These are phyloP conservation scores for Acmispon strigosus DNA, from an alignment of 306 rosid genomes.

Conservation along the genomic window DNA sequence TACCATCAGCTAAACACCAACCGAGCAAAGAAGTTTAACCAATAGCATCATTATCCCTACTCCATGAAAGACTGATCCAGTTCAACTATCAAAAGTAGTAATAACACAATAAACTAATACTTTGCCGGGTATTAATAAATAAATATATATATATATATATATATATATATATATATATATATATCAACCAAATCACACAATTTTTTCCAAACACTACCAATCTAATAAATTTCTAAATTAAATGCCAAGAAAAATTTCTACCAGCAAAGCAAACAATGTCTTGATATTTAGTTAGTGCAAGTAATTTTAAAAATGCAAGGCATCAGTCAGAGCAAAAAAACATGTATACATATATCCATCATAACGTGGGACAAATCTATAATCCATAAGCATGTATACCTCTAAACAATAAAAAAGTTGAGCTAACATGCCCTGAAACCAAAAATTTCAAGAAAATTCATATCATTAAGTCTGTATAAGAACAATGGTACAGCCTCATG, in stretches of 20 bases:
- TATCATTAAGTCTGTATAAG: constrained; percentile 21
- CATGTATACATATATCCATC: neutral
- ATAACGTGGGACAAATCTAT: constrained; percentile 16
- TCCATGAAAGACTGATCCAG: neutral
- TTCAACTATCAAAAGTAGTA: neutral
- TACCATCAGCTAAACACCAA: neutral
- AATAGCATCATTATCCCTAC: neutral
- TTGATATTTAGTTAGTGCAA: neutral
- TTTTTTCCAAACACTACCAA: neutral
- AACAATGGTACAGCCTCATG: constrained; percentile 16
- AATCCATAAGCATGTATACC: constrained; percentile 22
- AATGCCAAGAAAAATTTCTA: neutral
- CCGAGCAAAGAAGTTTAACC: neutral
- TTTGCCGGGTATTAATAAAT: no score
- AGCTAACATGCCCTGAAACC: constrained; percentile 11
- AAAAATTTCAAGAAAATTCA: constrained; percentile 22
- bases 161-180: constrained; percentile 15
- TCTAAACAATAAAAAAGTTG: neutral
- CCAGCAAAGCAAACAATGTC: constrained; percentile 7
- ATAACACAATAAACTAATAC: no score
- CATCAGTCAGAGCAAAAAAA: neutral
- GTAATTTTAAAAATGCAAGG: neutral
- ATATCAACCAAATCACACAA: neutral
- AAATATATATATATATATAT: no score
- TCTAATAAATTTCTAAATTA: neutral